Percentiles rank a stretch among this genome's conserved stretches.
Evolutionary conservation across 2,329 filamentous ascomycete species (phyloP).

Genomic region (Paraphaeosphaeria minitans): DNA sequence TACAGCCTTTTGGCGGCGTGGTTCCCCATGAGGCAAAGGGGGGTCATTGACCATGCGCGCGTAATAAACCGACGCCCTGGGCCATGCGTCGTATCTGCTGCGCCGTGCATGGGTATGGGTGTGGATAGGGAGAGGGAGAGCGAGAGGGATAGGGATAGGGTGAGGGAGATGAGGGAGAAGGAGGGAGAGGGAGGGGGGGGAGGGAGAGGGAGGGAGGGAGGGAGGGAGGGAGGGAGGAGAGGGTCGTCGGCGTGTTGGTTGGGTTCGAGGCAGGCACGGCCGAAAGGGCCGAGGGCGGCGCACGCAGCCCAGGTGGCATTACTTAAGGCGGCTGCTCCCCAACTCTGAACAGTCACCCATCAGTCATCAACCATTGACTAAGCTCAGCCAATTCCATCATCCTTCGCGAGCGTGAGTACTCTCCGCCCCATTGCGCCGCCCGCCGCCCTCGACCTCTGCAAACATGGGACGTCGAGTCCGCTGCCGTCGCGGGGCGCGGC

Average conservation of each 20-base stretch:
- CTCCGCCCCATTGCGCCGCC: constrained; percentile 7
- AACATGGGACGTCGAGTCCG: neutral
- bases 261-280: neutral
- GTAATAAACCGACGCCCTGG: too few species aligned
- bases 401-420: constrained; percentile 18
- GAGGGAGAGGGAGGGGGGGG: too few species aligned
- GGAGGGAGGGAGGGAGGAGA: too few species aligned
- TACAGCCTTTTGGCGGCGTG: neutral
- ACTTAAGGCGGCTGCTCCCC: constrained; percentile 9
- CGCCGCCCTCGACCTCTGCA: neutral
- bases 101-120: constrained; percentile 6
- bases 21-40: constrained; percentile 4
- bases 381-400: constrained; percentile 18
- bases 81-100: neutral
- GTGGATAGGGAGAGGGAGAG: too few species aligned
- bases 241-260: neutral
- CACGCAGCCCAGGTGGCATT: neutral
- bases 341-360: constrained; percentile 6
- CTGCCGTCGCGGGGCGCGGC: constrained; percentile 10
- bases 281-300: neutral
- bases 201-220: too few species aligned
- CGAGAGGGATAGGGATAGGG: too few species aligned
- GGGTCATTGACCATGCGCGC: neutral
- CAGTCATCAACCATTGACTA: constrained; percentile 24
- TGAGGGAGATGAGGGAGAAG: too few species aligned